Evolutionary conservation across 768 basidiomycete species (phyloP).

Genomic region (Phanerochaete sordida): DNA sequence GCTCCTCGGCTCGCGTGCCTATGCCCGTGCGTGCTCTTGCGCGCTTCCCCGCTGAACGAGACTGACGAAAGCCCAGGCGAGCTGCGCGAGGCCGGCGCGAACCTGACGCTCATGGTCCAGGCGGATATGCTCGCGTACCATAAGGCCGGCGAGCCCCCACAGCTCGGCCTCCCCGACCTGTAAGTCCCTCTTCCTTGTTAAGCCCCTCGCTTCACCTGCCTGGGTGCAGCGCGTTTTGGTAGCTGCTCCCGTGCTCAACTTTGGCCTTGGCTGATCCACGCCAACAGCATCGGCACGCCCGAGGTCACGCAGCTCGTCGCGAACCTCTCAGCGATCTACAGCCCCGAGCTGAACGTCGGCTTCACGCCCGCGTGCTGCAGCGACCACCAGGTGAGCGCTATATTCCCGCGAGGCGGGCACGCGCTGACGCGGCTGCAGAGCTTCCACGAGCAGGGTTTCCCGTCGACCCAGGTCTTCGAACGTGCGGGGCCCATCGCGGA

Average conservation of each 20-base stretch:
- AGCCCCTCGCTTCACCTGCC: background rate
- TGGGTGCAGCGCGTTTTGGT: too few relatives aligned
- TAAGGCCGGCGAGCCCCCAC: slow-evolving; percentile 70
- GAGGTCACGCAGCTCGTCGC: slow-evolving; percentile 73
- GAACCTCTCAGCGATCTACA: slow-evolving; percentile 76
- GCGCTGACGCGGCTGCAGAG: slow-evolving; percentile 40
- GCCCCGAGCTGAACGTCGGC: slow-evolving; percentile 73
- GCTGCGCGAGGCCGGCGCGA: slow-evolving; percentile 52
- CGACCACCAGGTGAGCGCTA: slow-evolving; percentile 87
- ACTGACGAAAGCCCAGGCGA: slow-evolving; percentile 38
- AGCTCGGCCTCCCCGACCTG: slow-evolving; percentile 77
- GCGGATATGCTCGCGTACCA: slow-evolving; percentile 93
- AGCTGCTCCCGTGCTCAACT: too few relatives aligned
- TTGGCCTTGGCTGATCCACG: background rate
- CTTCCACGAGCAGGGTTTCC: slow-evolving; percentile 80
- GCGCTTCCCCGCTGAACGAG: background rate
- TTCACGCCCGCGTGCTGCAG: slow-evolving; percentile 80
- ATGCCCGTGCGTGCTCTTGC: slow-evolving; percentile 59
- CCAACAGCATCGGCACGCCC: slow-evolving; percentile 70
- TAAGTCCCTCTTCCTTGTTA: slow-evolving; percentile 28
- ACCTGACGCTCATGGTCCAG: slow-evolving; percentile 82
- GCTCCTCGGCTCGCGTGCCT: slow-evolving; percentile 70
- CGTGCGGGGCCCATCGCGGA: slow-evolving; percentile 82
- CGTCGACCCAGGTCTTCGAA: slow-evolving; percentile 86
- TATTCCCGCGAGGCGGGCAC: too few relatives aligned